Evolutionary conservation across 192 early-diverging fungal genomes (phyloP).

Genomic region (Spizellomyces sp.): DNA sequence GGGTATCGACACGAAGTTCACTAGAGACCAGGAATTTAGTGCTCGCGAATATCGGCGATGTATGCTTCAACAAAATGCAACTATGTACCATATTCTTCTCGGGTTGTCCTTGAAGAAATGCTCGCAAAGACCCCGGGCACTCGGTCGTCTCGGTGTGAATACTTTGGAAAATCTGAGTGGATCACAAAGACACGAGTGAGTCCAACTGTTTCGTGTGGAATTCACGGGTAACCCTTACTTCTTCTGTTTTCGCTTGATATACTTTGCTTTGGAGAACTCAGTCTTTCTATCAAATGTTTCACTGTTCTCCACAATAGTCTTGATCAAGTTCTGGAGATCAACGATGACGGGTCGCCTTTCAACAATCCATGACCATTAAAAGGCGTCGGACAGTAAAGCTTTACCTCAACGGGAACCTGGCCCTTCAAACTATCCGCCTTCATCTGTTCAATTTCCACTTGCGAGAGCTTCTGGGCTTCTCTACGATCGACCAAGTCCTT

Average conservation of each 20-base stretch:
- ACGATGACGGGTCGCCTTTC: no score
- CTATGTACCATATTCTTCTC: slow-evolving; percentile 52
- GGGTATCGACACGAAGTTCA: slow-evolving; percentile 82
- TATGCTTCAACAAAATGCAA: background rate
- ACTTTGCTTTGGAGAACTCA: slow-evolving; percentile 94
- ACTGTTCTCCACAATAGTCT: slow-evolving; percentile 79
- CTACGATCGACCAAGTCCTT: slow-evolving; percentile 74
- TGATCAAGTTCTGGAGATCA: slow-evolving; percentile 67
- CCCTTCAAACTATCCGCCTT: slow-evolving; percentile 72
- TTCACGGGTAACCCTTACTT: slow-evolving; percentile 30
- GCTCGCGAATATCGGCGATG: background rate
- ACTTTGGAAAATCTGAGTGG: slow-evolving; percentile 64
- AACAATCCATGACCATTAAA: no score
- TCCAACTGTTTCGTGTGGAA: no score
- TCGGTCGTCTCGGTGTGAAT: slow-evolving; percentile 79
- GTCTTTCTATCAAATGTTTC: slow-evolving; percentile 90
- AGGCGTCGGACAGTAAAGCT: no score
- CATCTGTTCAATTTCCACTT: slow-evolving; percentile 80
- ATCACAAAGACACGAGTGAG: background rate
- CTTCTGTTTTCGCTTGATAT: slow-evolving; percentile 71
- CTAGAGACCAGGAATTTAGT: slow-evolving; percentile 25
- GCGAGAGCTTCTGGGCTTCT: slow-evolving; percentile 75
- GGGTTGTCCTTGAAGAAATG: slow-evolving; percentile 81
- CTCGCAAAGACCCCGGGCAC: slow-evolving; percentile 72
- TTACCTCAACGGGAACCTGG: slow-evolving; percentile 17